These are phyloP conservation scores for Cercospora brassicicola DNA, from an alignment of 2,329 filamentous ascomycete species.

Conservation along the genomic window DNA sequence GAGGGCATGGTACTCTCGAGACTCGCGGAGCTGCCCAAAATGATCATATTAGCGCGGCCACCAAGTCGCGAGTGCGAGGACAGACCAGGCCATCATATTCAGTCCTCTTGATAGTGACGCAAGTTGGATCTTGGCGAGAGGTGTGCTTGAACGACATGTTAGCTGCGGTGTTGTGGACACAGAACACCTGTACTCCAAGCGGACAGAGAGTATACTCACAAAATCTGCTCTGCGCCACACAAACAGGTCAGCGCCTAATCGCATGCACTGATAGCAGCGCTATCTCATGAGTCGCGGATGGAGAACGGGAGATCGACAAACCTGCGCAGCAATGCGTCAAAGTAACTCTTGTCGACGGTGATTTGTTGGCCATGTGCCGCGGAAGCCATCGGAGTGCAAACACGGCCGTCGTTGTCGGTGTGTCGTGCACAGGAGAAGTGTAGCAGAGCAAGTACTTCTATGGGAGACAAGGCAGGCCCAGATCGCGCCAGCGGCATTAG, in stretches of 20 bases:
- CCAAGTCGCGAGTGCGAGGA: neutral
- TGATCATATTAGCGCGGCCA: neutral
- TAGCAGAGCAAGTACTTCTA: neutral
- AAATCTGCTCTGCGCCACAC: slow-evolving; percentile 33
- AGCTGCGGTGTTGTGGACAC: slow-evolving; percentile 14
- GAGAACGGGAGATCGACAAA: slow-evolving; percentile 44
- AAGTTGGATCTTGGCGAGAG: slow-evolving; percentile 26
- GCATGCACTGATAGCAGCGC: slow-evolving; percentile 16
- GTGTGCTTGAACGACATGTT: slow-evolving; percentile 31
- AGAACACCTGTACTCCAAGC: neutral
- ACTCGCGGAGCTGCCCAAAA: slow-evolving; percentile 40
- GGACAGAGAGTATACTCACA: slow-evolving; percentile 24
- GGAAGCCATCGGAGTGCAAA: slow-evolving; percentile 10
- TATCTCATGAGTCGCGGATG: neutral
- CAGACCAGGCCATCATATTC: slow-evolving; percentile 64
- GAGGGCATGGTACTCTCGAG: slow-evolving; percentile 56
- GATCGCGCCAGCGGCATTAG: neutral
- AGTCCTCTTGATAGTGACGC: slow-evolving; percentile 57
- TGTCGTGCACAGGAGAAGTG: slow-evolving; percentile 1
- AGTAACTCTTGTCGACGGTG: slow-evolving; percentile 61
- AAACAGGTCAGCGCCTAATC: slow-evolving; percentile 25
- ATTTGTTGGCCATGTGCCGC: slow-evolving; percentile 40
- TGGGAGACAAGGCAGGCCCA: neutral
- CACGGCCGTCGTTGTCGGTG: neutral
- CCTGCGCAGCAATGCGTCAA: slow-evolving; percentile 63